Evolutionary conservation across 768 basidiomycete genomes (phyloP).

Genomic region (Rhizopogon salebrosus): DNA sequence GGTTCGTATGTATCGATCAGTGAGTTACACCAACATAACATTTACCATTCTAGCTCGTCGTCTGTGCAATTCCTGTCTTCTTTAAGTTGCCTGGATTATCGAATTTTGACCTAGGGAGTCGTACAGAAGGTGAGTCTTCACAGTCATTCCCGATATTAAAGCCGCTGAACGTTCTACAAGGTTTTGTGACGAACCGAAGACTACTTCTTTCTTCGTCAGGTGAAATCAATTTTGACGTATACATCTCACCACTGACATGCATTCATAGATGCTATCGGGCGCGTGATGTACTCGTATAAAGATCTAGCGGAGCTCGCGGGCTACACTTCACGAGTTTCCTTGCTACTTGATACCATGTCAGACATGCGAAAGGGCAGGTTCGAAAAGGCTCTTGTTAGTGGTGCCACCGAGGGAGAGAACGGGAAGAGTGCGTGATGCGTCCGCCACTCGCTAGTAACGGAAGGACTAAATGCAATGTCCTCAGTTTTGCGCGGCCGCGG

Average conservation of each 20-base stretch:
- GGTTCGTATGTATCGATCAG: constrained; percentile 37
- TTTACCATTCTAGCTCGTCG: constrained; percentile 48
- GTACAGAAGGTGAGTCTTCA: constrained; percentile 71
- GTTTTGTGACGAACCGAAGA: constrained; percentile 94
- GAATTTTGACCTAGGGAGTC: constrained; percentile 67
- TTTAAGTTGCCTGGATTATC: constrained; percentile 73
- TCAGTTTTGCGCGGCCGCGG: constrained; percentile 79
- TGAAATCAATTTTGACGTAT: constrained; percentile 22
- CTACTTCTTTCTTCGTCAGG: constrained; percentile 84
- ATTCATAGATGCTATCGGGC: constrained; percentile 78
- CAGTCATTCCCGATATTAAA: background rate
- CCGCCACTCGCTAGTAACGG: background rate
- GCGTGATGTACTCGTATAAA: constrained; percentile 97
- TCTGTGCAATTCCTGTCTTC: constrained; percentile 94
- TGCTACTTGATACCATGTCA: constrained; percentile 85
- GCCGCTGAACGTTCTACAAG: constrained; percentile 31
- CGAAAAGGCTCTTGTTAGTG: constrained; percentile 81
- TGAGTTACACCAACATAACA: constrained; percentile 1
- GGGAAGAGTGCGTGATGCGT: constrained; percentile 53
- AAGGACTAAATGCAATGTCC: background rate
- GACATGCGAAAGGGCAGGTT: constrained; percentile 82
- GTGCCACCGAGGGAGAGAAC: constrained; percentile 67
- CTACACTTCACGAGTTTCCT: constrained; percentile 87
- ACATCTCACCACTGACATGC: background rate
- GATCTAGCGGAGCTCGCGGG: constrained; percentile 94